Evolutionary conservation across 2,329 filamentous ascomycete species (phyloP), one percentile per base, ranked within the genome.

Genomic region (Fusarium falciforme): DNA sequence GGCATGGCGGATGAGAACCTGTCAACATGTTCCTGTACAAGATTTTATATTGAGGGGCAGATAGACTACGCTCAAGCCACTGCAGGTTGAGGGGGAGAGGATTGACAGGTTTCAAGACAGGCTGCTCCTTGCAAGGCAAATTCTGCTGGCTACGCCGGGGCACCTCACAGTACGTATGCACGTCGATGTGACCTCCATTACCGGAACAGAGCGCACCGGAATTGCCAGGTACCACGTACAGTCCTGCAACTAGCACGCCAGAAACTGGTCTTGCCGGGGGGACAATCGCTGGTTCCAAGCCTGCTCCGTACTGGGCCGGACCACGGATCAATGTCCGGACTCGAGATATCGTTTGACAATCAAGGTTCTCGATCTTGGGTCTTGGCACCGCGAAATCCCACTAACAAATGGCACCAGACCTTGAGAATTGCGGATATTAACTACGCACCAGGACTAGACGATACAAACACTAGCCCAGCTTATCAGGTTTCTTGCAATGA

Each of bases 381-480:
- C 27, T 47, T 22, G 33, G 33, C 33, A 22, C 49, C 49, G 16
- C 61, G 49, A 59, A 64, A 64, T 59, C 52, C 52, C 16, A 47
- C 61, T 58, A 64, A 64, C 38, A 35, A 64, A 64, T 64, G 52
- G 57, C 52, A 64, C 61, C 61, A 64, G 57, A 16, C 57, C 36
- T n/a, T 59, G 35, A 16, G 57, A 27, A 38, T 31, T 42, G 9
- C 22, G 12, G 22, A 59, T 59, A 59, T 40, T n/a, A 40, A 40
- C 35, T 42, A n/a, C 36, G 27, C 57, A 60, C 25, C 36, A 60
- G 38, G 14, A 36, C 57, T 16, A n/a, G 33, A n/a, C 35, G 36
- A 60, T 40, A 60, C 22, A 31, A 60, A 40, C 27, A n/a, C 36
- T 16, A 22, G 36, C 36, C 14, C 57, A 17, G 12, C 27, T 22